These are phyloP conservation scores for Cardamine resedifolia DNA, from an alignment of 345 rosid genomes.

Conservation along the genomic window DNA sequence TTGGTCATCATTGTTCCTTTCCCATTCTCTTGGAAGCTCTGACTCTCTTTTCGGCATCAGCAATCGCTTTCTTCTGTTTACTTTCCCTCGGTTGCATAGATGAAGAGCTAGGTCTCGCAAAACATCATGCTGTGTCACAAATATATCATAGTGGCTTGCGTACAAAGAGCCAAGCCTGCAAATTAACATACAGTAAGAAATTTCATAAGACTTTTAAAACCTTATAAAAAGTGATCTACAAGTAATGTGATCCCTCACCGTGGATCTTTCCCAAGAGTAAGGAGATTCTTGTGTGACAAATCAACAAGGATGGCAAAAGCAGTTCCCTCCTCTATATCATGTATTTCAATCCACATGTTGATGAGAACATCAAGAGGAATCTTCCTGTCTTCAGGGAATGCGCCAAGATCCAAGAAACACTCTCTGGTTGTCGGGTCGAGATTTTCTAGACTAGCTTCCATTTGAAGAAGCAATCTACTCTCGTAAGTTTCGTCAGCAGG, in stretches of 20 bases:
- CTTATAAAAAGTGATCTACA: not conserved
- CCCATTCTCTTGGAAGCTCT: conserved; percentile 79
- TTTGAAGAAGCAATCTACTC: conserved; percentile 61
- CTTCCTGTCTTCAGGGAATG: conserved; percentile 95
- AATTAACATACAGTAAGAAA: conserved; percentile 18
- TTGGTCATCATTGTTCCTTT: conserved; percentile 55
- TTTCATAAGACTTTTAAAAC: not conserved
- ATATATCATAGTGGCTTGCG: conserved; percentile 68
- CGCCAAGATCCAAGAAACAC: conserved; percentile 89
- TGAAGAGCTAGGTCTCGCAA: conserved; percentile 84
- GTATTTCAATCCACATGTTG: conserved; percentile 84
- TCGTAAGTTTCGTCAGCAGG: conserved; percentile 74
- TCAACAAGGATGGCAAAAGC: conserved; percentile 74
- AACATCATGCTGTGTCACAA: conserved; percentile 85
- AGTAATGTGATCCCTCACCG: conserved; percentile 42
- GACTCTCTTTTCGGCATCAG: conserved; percentile 74
- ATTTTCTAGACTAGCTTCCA: conserved; percentile 67
- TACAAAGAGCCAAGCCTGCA: conserved; percentile 69
- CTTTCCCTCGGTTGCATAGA: conserved; percentile 45
- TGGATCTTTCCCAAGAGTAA: conserved; percentile 78
- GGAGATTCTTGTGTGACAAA: conserved; percentile 74
- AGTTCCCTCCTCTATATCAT: conserved; percentile 52
- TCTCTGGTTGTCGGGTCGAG: conserved; percentile 54
- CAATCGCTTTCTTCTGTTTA: conserved; percentile 51
- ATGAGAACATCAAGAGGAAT: conserved; percentile 85